A percentile compares a stretch with the other conserved stretches of the same genome.
Conservation (phyloP, 345 rosid species). For the Arabis alpina region DNA sequence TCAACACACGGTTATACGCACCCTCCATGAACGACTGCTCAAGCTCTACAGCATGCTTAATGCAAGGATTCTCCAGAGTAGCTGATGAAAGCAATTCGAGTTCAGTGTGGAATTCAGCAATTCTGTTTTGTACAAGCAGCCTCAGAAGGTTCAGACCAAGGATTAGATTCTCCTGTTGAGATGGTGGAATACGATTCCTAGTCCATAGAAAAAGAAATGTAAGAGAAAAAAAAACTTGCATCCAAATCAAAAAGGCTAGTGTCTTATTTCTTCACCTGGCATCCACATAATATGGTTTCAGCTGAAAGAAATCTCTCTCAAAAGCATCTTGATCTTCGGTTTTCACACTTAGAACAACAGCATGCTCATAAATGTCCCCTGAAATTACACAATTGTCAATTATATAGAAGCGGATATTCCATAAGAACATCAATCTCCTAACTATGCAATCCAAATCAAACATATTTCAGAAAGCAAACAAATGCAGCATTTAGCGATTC, state of each 20-base stretch:
- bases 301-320: slow-evolving; percentile 95
- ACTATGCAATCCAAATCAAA: neutral
- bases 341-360: slow-evolving; percentile 86
- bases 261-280: slow-evolving; percentile 57
- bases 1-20: slow-evolving; percentile 91
- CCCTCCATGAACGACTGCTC: slow-evolving; percentile 99
- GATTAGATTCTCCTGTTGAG: slow-evolving; percentile 83
- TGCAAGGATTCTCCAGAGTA: slow-evolving; percentile 84
- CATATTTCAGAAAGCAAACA: neutral
- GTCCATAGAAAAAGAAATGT: slow-evolving; percentile 30
- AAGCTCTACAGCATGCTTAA: slow-evolving; percentile 96
- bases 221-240: neutral
- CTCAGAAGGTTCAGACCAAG: slow-evolving; percentile 94
- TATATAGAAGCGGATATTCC: neutral
- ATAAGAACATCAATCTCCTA: neutral
- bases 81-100: slow-evolving; percentile 80
- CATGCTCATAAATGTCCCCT: slow-evolving; percentile 96
- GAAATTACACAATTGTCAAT: slow-evolving; percentile 17
- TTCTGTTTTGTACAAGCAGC: slow-evolving; percentile 90
- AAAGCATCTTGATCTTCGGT: slow-evolving; percentile 94
- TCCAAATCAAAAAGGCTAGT: neutral
- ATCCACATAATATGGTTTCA: slow-evolving; percentile 93
- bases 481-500: neutral
- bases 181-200: slow-evolving; percentile 72
- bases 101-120: slow-evolving; percentile 97